These are phyloP conservation scores for Stephania yunnanensis DNA, from an alignment of 164 flowering plant species.

Conservation along the genomic window DNA sequence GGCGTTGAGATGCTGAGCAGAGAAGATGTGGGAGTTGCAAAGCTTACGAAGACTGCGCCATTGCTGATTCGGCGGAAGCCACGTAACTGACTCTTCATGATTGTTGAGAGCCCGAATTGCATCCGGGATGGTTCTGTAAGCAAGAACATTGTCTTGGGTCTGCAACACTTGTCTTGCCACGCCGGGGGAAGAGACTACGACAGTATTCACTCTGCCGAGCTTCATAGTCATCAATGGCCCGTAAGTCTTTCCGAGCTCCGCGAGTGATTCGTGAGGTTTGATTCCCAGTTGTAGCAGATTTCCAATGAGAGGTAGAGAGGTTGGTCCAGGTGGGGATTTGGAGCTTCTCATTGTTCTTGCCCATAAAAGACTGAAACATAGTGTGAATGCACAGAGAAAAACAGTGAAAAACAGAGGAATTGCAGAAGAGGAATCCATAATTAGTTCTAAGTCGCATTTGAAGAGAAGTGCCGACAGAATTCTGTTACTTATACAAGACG, in stretches of 20 bases:
- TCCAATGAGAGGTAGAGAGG: conserved; percentile 12
- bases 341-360: too few species aligned
- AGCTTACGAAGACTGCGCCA: conserved; percentile 9
- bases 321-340: conserved; percentile 18
- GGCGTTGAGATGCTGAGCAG: background rate
- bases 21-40: conserved; percentile 4
- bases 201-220: conserved; percentile 10
- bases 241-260: conserved; percentile 3
- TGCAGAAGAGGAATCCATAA: too few species aligned
- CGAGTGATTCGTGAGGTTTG: conserved; percentile 16
- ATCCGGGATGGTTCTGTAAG: background rate
- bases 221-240: conserved; percentile 12
- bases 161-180: conserved; percentile 13
- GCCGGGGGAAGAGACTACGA: conserved; percentile 2
- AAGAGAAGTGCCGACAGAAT: too few species aligned
- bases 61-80: background rate
- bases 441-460: too few species aligned
- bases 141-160: conserved; percentile 3
- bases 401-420: too few species aligned
- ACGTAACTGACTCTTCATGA: background rate
- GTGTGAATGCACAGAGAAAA: too few species aligned
- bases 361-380: too few species aligned
- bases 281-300: conserved; percentile 9
- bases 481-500: too few species aligned
- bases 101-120: background rate